phyloP scores from a whole-genome alignment of 805 yeast genomes.

The Yarrowia hollandica region DNA sequence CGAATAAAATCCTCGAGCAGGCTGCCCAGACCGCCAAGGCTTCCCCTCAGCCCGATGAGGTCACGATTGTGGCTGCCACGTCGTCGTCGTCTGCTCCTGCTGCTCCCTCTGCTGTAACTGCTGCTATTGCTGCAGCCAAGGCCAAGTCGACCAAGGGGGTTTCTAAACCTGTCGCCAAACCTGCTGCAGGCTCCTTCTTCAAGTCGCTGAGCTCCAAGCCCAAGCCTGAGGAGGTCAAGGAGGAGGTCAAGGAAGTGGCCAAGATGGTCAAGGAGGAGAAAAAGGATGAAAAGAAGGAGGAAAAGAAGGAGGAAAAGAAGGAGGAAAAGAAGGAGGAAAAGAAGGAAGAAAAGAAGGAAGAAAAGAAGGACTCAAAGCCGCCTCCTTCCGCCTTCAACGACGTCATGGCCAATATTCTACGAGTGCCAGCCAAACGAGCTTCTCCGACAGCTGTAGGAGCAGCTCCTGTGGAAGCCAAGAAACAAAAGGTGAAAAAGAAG shows the following conservation, averaged over 20 bases:
- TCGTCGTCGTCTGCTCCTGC: neutral
- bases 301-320: neutral
- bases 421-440: slow-evolving; percentile 3
- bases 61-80: neutral
- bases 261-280: neutral
- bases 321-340: neutral
- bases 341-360: neutral
- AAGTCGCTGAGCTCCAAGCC: slow-evolving; percentile 5
- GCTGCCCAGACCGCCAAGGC: slow-evolving; percentile 3
- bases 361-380: neutral
- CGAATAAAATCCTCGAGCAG: neutral
- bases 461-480: slow-evolving; percentile 9
- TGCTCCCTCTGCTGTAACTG: neutral
- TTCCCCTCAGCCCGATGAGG: neutral
- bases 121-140: neutral
- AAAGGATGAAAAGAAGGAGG: neutral
- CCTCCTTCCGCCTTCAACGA: slow-evolving; percentile 3
- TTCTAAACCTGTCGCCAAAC: neutral
- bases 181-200: slow-evolving; percentile 4
- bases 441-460: neutral
- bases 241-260: neutral
- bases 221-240: neutral
- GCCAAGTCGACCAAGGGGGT: neutral
- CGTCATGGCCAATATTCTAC: slow-evolving; percentile 21
- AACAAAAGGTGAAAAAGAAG: slow-evolving; percentile 9